Conservation (phyloP, 139 green algal genomes). For the Auxenochlorella pyrenoidosa region DNA sequence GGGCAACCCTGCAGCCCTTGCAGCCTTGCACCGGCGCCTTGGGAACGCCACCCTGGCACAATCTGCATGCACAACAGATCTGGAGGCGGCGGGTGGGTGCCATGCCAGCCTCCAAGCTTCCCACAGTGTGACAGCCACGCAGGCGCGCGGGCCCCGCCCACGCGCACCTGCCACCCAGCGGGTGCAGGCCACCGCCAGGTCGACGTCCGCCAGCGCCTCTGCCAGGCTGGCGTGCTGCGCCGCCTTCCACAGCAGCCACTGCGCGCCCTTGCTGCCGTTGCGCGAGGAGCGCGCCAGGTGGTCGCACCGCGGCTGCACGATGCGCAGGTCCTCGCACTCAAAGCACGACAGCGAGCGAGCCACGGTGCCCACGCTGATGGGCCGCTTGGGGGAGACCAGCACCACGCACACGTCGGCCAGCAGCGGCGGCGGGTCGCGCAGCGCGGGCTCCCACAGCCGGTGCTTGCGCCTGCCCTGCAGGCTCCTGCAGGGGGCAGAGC, state of each 20-base stretch:
- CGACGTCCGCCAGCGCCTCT: conserved; percentile 43
- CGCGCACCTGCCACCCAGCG: conserved; percentile 51
- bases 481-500: background rate
- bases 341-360: conserved; percentile 61
- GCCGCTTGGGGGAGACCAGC: conserved; percentile 38
- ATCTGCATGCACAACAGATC: background rate
- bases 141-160: too few relatives aligned
- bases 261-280: conserved; percentile 64
- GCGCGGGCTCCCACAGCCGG: conserved; percentile 46
- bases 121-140: background rate
- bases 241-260: conserved; percentile 62
- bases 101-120: background rate
- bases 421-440: conserved; percentile 59
- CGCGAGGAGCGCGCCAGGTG: conserved; percentile 40
- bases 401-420: conserved; percentile 51
- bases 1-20: too few relatives aligned
- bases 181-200: conserved; percentile 59
- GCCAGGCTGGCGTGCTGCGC: conserved; percentile 43
- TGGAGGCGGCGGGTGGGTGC: too few relatives aligned
- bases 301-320: conserved; percentile 53
- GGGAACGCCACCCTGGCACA: too few relatives aligned
- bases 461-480: conserved; percentile 46
- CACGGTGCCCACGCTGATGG: conserved; percentile 65
- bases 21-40: background rate
- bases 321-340: conserved; percentile 66